These are phyloP conservation scores for Penicillium pulvis DNA, from an alignment of 495 filamentous ascomycete genomes.

Conservation along the genomic window DNA sequence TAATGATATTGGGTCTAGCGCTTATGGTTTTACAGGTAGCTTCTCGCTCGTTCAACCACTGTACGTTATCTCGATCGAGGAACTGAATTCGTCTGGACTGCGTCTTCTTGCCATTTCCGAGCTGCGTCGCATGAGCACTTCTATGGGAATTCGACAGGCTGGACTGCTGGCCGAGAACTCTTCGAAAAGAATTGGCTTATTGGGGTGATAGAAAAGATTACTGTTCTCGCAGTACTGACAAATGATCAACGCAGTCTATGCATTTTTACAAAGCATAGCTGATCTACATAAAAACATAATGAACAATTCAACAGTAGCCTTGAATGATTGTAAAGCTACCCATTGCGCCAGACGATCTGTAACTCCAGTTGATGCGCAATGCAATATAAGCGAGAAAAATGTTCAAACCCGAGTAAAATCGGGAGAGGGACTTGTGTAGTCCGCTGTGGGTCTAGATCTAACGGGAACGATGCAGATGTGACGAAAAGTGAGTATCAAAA, in stretches of 20 bases:
- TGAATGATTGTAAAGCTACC: neutral
- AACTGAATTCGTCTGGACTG: neutral
- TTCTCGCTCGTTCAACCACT: slow-evolving; percentile 1
- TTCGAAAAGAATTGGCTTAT: neutral
- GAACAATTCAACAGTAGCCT: neutral
- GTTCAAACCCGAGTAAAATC: neutral
- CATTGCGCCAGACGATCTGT: neutral
- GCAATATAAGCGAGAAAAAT: neutral
- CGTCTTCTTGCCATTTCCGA: neutral
- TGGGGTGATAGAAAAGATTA: neutral
- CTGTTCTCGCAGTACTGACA: neutral
- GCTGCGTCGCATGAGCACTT: neutral
- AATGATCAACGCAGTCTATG: neutral
- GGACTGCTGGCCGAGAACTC: neutral
- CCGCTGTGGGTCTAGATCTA: neutral
- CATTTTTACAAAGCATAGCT: neutral
- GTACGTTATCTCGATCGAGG: neutral
- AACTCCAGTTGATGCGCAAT: neutral
- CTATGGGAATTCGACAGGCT: neutral
- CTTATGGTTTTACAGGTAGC: neutral
- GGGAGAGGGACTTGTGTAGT: neutral
- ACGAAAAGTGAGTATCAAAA: slow-evolving; percentile 1
- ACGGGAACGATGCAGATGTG: neutral
- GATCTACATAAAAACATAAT: neutral
- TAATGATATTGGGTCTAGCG: neutral